A percentile compares a stretch with the other conserved stretches of the same genome.
These are phyloP conservation scores for Cystobasidium ongulense DNA, from an alignment of 768 basidiomycete genomes.

Conservation along the genomic window DNA sequence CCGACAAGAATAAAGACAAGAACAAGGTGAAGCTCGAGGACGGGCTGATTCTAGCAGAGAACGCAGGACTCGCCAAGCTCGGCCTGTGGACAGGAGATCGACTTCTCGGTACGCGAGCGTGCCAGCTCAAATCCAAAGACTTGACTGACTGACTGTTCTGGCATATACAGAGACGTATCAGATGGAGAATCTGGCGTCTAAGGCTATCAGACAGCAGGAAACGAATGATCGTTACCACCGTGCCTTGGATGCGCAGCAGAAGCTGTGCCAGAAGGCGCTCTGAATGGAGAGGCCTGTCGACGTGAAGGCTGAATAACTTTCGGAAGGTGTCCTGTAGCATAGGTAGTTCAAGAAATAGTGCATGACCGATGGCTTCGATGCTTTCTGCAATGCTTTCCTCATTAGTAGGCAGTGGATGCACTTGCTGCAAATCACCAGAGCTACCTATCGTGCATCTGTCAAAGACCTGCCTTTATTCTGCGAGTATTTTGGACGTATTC, in stretches of 20 bases:
- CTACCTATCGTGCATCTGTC: too few species aligned
- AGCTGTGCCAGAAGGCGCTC: not conserved
- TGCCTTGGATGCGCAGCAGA: not conserved
- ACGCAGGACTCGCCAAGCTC: constrained; percentile 14
- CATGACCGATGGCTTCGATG: too few species aligned
- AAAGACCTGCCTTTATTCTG: too few species aligned
- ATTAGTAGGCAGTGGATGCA: too few species aligned
- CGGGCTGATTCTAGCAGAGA: not conserved
- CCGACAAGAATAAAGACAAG: not conserved
- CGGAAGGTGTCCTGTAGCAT: too few species aligned
- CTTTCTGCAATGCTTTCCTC: too few species aligned
- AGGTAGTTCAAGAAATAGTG: too few species aligned
- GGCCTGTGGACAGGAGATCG: constrained; percentile 15
- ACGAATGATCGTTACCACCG: not conserved
- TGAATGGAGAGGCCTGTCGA: too few species aligned
- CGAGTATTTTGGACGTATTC: too few species aligned
- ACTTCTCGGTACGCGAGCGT: not conserved
- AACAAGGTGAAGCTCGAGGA: not conserved
- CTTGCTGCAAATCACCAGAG: too few species aligned
- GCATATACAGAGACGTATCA: not conserved
- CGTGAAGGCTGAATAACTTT: too few species aligned
- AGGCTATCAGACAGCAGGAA: not conserved
- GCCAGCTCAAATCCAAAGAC: not conserved
- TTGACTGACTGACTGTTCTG: not conserved
- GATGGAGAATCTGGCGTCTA: not conserved